These are phyloP conservation scores for Colletotrichum incanum DNA, from an alignment of 2,329 filamentous ascomycete genomes.

Conservation along the genomic window DNA sequence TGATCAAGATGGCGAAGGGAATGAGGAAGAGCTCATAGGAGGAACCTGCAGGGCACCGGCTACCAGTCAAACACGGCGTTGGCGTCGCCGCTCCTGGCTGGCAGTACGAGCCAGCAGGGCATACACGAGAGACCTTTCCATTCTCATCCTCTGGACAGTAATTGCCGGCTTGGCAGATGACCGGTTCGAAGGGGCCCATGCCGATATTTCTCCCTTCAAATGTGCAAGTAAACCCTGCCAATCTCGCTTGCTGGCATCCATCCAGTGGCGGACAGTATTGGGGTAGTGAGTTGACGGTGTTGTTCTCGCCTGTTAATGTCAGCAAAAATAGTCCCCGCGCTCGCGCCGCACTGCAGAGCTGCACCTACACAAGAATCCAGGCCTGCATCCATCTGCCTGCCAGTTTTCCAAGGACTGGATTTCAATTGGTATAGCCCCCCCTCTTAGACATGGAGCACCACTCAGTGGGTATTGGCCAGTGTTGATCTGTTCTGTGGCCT, in stretches of 20 bases:
- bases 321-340: constrained; percentile 25
- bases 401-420: constrained; percentile 57
- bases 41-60: constrained; percentile 62
- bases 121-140: constrained; percentile 58
- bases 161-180: constrained; percentile 63
- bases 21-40: constrained; percentile 59
- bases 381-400: constrained; percentile 55
- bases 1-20: constrained; percentile 59
- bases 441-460: constrained; percentile 58
- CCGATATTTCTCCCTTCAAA: constrained; percentile 54
- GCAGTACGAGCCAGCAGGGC: constrained; percentile 66
- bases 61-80: constrained; percentile 62
- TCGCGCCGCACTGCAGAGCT: background rate
- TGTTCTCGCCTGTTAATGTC: constrained; percentile 56
- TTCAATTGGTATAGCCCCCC: constrained; percentile 57
- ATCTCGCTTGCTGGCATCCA: constrained; percentile 55
- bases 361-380: constrained; percentile 61
- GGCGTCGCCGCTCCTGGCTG: constrained; percentile 64
- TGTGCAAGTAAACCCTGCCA: constrained; percentile 53
- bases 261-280: constrained; percentile 60
- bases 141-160: constrained; percentile 61
- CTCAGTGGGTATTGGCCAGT: constrained; percentile 51
- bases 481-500: constrained; percentile 48
- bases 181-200: constrained; percentile 66
- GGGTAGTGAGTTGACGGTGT: constrained; percentile 62